phyloP scores from a whole-genome alignment of 23 red algal species.

The Pyropia yezoensis region DNA sequence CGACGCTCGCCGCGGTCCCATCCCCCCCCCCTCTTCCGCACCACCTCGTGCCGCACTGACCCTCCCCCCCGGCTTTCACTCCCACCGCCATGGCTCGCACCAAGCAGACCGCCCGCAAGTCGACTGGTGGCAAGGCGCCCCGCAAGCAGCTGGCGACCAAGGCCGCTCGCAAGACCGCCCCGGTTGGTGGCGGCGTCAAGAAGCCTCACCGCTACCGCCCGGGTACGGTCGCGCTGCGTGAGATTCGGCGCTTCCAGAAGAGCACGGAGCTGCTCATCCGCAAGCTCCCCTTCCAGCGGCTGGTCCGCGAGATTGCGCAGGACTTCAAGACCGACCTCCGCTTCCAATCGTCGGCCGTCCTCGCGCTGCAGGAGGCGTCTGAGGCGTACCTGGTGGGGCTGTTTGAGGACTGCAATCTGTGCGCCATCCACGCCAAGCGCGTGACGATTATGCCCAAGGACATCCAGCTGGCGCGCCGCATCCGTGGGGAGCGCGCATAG shows the following conservation, averaged over 20 bases:
- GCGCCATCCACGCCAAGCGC: conserved; percentile 93
- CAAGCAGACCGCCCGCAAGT: conserved; percentile 97
- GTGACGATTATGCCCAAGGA: conserved; percentile 99
- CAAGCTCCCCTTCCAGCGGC: conserved; percentile 97
- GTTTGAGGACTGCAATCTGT: conserved; percentile 93
- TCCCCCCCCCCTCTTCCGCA: not conserved
- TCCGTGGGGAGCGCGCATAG: conserved; percentile 89
- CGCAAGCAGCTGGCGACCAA: conserved; percentile 97
- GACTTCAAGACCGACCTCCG: conserved; percentile 96
- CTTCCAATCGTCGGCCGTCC: conserved; percentile 90
- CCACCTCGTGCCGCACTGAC: not conserved
- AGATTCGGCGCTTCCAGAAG: conserved; percentile 95
- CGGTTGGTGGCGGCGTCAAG: conserved; percentile 84
- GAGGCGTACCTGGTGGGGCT: conserved; percentile 93
- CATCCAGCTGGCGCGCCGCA: conserved; percentile 84
- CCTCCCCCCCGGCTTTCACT: not conserved
- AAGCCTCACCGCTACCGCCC: conserved; percentile 98
- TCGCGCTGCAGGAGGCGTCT: conserved; percentile 92
- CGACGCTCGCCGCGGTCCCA: not conserved
- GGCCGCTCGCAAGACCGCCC: conserved; percentile 89
- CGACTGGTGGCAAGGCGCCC: conserved; percentile 94
- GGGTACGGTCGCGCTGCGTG: conserved; percentile 93
- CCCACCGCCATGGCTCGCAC: conserved; percentile 75
- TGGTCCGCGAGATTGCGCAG: conserved; percentile 94
- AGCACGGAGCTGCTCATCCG: conserved; percentile 92